Base-by-base conservation (phyloP, 2,329 filamentous ascomycete species). In the Pseudocercospora fijiensis region DNA sequence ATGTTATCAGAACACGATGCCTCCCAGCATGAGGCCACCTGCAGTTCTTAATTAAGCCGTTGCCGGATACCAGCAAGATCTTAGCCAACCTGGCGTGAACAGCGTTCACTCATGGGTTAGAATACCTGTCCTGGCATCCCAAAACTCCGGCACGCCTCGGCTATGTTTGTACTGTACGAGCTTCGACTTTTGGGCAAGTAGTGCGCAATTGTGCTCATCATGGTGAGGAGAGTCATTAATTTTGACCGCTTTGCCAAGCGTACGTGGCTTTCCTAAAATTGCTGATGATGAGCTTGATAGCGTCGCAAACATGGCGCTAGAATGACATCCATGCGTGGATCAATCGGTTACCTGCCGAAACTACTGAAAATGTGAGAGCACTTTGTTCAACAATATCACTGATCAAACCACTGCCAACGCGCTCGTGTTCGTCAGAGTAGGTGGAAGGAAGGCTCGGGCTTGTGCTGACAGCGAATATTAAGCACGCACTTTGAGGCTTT, bases 31-130 rank as follows among this genome's bases (percentile, higher is more conserved):
- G 16, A 30, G 45, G 20, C 22, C 11, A 9, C 13, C 45, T 5
- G 11, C 5, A 2, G 37, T 41, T 18, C 45, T 26, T 11, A 49
- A 49, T 49, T n/a, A 22, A n/a, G 24, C 24, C 10, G 16, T 24
- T 13, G 24, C 45, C 20, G 24, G 49, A n/a, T 53, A 26, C 24
- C 22, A 26, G 22, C 49, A 30, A 30, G 49, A 53, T 53, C 49
- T 53, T 53, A 53, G 49, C 49, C 49, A 53, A 26, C 49, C 49
- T 53, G 49, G 49, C 18, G 49, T 13, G 16, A 27, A n/a, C 49
- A 27, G 49, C 49, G 26, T 13, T 30, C 49, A n/a, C 24, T 28
- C 26, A 53, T n/a, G 22, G 49, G 49, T n/a, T 11, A n/a, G n/a
- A n/a, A n/a, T n/a, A 53, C 49, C 26, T 53, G 49, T 53, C 26